Percentiles rank a stretch among this genome's conserved stretches.
Conservation (phyloP, 2,329 filamentous ascomycete species). For the Exserohilum rostratum region DNA sequence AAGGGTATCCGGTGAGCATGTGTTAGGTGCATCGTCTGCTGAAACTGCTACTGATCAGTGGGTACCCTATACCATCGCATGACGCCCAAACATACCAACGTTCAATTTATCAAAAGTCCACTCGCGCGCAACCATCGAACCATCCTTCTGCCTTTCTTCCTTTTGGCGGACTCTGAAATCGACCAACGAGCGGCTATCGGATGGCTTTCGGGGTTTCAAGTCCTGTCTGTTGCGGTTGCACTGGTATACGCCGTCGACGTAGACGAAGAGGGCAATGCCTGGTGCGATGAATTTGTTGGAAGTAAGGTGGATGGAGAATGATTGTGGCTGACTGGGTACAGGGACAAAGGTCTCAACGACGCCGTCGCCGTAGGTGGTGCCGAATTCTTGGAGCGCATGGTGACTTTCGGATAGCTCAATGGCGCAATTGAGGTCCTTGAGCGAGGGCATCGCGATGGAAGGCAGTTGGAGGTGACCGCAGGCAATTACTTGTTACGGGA, state of each 20-base stretch:
- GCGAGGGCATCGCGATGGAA: constrained; percentile 54
- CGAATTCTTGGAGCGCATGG: constrained; percentile 55
- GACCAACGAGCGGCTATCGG: constrained; percentile 47
- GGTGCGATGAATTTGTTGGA: constrained; percentile 59
- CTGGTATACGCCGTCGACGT: constrained; percentile 64
- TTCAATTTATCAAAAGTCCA: constrained; percentile 61
- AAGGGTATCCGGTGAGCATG: constrained; percentile 39
- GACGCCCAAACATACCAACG: constrained; percentile 46
- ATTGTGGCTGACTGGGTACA: constrained; percentile 52
- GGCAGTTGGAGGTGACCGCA: neutral
- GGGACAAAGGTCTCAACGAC: constrained; percentile 59
- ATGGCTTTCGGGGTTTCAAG: constrained; percentile 42
- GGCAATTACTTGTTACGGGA: neutral
- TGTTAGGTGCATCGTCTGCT: constrained; percentile 46
- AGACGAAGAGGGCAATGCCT: constrained; percentile 62
- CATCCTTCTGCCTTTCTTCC: constrained; percentile 56
- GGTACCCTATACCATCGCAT: neutral
- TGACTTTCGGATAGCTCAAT: constrained; percentile 57
- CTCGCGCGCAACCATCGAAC: constrained; percentile 57
- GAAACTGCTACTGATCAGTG: constrained; percentile 38
- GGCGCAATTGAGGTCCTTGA: constrained; percentile 60
- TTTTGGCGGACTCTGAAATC: constrained; percentile 61
- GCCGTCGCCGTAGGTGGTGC: constrained; percentile 58
- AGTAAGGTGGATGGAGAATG: constrained; percentile 58
- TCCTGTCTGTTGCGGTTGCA: constrained; percentile 60